Conservation (phyloP, 2,329 filamentous ascomycete genomes). For the Colletotrichum truncatum region DNA sequence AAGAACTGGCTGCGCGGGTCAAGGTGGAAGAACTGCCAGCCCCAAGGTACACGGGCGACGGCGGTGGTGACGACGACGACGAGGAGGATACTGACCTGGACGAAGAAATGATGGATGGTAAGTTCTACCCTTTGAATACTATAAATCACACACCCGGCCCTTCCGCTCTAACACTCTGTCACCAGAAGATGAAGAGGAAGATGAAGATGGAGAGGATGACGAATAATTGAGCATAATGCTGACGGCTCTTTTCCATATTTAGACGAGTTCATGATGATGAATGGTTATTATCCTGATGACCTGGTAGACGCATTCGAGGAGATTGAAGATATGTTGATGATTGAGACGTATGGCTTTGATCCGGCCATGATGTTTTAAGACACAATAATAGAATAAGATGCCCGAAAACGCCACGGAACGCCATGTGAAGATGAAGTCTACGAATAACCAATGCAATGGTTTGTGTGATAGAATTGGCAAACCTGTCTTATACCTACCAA, state of each 20-base stretch:
- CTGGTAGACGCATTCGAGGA: slow-evolving; percentile 4
- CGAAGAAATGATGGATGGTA: slow-evolving; percentile 21
- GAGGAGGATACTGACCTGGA: slow-evolving; percentile 3
- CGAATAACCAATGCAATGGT: too few species aligned
- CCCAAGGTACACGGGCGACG: neutral
- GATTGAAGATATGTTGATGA: slow-evolving; percentile 8
- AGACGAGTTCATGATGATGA: slow-evolving; percentile 14
- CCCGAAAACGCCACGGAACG: too few species aligned
- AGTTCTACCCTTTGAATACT: neutral
- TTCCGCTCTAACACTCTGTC: neutral
- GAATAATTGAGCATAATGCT: neutral
- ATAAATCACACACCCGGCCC: neutral
- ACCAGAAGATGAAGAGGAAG: neutral
- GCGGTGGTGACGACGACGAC: slow-evolving; percentile 6
- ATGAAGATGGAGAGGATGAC: neutral
- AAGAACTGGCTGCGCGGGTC: slow-evolving; percentile 35
- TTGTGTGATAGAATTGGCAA: too few species aligned
- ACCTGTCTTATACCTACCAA: too few species aligned
- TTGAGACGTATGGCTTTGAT: slow-evolving; percentile 1
- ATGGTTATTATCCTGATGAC: slow-evolving; percentile 9
- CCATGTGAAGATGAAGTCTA: too few species aligned
- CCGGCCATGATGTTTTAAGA: neutral
- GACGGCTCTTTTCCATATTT: neutral
- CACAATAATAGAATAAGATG: neutral
- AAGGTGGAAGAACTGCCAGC: slow-evolving; percentile 22